Conservation (phyloP, 2,329 filamentous ascomycete species). For the Arachnomyces sp. region DNA sequence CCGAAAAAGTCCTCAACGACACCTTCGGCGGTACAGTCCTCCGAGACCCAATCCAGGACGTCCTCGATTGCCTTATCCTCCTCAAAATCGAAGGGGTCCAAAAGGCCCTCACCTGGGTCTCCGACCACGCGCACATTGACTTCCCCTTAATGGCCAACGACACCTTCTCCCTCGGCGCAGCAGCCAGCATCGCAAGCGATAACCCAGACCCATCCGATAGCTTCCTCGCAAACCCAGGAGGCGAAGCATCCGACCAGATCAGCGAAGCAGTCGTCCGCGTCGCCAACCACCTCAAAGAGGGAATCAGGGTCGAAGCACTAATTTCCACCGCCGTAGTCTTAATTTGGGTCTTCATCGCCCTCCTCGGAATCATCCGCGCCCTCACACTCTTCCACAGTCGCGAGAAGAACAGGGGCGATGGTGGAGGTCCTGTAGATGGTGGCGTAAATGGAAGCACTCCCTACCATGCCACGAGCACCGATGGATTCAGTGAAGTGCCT, state of each 20-base stretch:
- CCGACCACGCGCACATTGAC: slow-evolving; percentile 72
- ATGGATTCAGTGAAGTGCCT: slow-evolving; percentile 31
- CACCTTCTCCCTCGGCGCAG: slow-evolving; percentile 73
- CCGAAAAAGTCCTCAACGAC: slow-evolving; percentile 61
- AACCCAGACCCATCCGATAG: slow-evolving; percentile 49
- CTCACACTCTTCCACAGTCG: slow-evolving; percentile 51
- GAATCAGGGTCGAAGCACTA: slow-evolving; percentile 67
- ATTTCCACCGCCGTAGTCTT: slow-evolving; percentile 67
- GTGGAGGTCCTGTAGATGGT: slow-evolving; percentile 35
- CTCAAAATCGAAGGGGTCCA: slow-evolving; percentile 80
- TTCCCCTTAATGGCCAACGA: slow-evolving; percentile 72
- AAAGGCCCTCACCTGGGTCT: slow-evolving; percentile 86
- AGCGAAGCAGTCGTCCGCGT: slow-evolving; percentile 66
- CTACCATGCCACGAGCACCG: slow-evolving; percentile 10
- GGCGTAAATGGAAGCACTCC: slow-evolving; percentile 5
- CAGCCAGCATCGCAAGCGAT: slow-evolving; percentile 42
- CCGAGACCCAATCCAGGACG: slow-evolving; percentile 65
- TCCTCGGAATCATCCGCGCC: slow-evolving; percentile 64
- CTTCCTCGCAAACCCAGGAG: slow-evolving; percentile 70
- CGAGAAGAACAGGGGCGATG: slow-evolving; percentile 54
- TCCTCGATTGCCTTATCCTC: slow-evolving; percentile 78
- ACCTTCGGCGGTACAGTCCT: slow-evolving; percentile 79
- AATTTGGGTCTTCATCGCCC: slow-evolving; percentile 67
- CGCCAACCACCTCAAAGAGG: slow-evolving; percentile 55
- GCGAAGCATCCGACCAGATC: slow-evolving; percentile 70